phyloP scores from a whole-genome alignment of 306 rosid species.

The Fagus sylvatica region DNA sequence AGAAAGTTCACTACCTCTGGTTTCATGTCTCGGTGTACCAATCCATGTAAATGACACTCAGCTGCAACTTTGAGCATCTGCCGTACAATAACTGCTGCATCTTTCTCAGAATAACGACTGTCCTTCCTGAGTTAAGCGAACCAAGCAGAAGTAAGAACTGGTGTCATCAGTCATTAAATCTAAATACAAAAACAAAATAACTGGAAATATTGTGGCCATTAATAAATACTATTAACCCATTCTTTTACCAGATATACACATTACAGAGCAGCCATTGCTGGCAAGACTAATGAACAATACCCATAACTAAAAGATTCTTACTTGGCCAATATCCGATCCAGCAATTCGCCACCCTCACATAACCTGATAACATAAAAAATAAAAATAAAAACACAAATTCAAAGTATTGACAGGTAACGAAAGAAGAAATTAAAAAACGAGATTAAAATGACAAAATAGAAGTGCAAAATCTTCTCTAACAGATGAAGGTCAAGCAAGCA shows the following conservation, averaged over 20 bases:
- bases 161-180: constrained; percentile 1
- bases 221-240: neutral
- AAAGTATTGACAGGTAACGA: constrained; percentile 3
- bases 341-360: constrained; percentile 96
- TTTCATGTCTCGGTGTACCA: constrained; percentile 99
- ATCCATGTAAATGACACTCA: constrained; percentile 95
- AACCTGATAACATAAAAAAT: constrained; percentile 51
- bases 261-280: neutral
- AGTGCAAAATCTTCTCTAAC: constrained; percentile 3
- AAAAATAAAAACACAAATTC: neutral
- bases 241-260: neutral
- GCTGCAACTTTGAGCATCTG: constrained; percentile 99
- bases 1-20: constrained; percentile 64
- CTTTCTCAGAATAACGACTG: constrained; percentile 92
- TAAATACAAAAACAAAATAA: constrained; percentile 8
- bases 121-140: constrained; percentile 70
- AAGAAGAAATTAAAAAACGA: constrained; percentile 2
- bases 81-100: constrained; percentile 92
- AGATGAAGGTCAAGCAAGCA: constrained; percentile 14
- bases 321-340: constrained; percentile 95
- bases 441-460: neutral
- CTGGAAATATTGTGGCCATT: constrained; percentile 10
- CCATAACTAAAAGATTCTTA: constrained; percentile 45
- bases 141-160: constrained; percentile 22
- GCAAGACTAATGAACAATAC: constrained; percentile 9